A percentile compares a stretch with the other conserved stretches of the same genome.
These are phyloP conservation scores for Cercis canadensis DNA, from an alignment of 306 rosid species.

Conservation along the genomic window DNA sequence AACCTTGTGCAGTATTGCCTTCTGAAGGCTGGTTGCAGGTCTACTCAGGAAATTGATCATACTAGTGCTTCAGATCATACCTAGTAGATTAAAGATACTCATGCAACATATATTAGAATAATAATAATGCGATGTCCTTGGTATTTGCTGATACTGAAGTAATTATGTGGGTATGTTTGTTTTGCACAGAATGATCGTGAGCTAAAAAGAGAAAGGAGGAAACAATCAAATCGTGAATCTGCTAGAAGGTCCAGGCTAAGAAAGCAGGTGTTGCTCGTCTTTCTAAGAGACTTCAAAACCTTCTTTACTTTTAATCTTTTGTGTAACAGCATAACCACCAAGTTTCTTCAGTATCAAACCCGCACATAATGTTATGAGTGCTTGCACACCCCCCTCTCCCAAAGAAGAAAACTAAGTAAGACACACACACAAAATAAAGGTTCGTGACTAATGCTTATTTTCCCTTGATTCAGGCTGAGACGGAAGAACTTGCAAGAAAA, in stretches of 20 bases:
- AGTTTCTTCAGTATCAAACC: not conserved
- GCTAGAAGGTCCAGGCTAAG: constrained; percentile 98
- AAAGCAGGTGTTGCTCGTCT: constrained; percentile 73
- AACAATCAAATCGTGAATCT: constrained; percentile 97
- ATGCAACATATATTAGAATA: not conserved
- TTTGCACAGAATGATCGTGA: constrained; percentile 78
- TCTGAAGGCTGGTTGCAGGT: constrained; percentile 81
- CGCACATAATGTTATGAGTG: not conserved
- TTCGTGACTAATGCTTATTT: constrained; percentile 30
- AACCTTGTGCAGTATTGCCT: constrained; percentile 63
- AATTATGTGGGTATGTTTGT: constrained; percentile 34
- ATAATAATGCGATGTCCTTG: not conserved
- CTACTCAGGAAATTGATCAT: constrained; percentile 10
- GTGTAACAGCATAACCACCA: not conserved
- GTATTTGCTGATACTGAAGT: constrained; percentile 14
- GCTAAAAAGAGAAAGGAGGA: constrained; percentile 89
- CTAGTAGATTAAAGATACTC: not conserved
- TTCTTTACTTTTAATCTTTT: constrained; percentile 7
- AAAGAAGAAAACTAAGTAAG: not conserved
- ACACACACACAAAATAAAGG: not conserved
- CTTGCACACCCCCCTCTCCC: not conserved
- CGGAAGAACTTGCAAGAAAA: constrained; percentile 79
- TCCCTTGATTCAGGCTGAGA: constrained; percentile 66
- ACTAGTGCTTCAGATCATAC: constrained; percentile 4
- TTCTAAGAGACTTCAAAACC: not conserved